These are phyloP conservation scores for Raffaelea albimanens DNA, from an alignment of 2,329 filamentous ascomycete genomes.

Conservation along the genomic window DNA sequence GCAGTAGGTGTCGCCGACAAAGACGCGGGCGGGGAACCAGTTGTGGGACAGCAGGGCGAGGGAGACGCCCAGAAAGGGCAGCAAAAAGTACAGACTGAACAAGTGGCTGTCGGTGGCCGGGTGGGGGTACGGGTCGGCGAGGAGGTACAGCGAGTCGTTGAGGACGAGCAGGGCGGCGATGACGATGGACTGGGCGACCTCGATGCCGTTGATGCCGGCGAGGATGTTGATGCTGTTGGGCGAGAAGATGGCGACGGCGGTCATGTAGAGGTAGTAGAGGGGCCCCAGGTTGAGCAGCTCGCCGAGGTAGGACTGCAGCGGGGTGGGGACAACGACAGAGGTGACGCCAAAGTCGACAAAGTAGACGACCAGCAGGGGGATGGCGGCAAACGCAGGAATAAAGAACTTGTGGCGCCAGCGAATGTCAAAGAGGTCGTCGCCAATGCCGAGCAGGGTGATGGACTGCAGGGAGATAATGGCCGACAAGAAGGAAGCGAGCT, in stretches of 20 bases:
- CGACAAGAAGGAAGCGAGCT: constrained; percentile 91
- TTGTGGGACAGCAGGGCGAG: constrained; percentile 82
- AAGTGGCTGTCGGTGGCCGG: constrained; percentile 92
- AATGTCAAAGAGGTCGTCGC: constrained; percentile 96
- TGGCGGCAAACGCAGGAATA: constrained; percentile 87
- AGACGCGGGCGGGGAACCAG: constrained; percentile 90
- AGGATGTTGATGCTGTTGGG: constrained; percentile 99
- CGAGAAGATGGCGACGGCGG: constrained; percentile 89
- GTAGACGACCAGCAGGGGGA: constrained; percentile 91
- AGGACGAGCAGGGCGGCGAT: constrained; percentile 74
- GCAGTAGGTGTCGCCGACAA: constrained; percentile 98
- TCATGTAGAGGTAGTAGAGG: constrained; percentile 96
- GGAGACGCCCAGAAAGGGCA: constrained; percentile 91
- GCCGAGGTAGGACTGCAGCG: constrained; percentile 72
- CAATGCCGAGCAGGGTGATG: constrained; percentile 82
- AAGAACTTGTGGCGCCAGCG: constrained; percentile 98
- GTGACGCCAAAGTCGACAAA: constrained; percentile 98
- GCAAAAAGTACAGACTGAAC: constrained; percentile 88
- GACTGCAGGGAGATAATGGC: constrained; percentile 88
- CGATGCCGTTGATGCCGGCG: constrained; percentile 98
- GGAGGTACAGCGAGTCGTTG: constrained; percentile 84
- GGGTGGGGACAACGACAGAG: constrained; percentile 81
- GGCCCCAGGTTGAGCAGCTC: constrained; percentile 73
- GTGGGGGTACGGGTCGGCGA: constrained; percentile 58
- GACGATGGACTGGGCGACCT: constrained; percentile 87